These are phyloP conservation scores for Salix arbutifolia DNA, from an alignment of 345 rosid species.

Conservation along the genomic window DNA sequence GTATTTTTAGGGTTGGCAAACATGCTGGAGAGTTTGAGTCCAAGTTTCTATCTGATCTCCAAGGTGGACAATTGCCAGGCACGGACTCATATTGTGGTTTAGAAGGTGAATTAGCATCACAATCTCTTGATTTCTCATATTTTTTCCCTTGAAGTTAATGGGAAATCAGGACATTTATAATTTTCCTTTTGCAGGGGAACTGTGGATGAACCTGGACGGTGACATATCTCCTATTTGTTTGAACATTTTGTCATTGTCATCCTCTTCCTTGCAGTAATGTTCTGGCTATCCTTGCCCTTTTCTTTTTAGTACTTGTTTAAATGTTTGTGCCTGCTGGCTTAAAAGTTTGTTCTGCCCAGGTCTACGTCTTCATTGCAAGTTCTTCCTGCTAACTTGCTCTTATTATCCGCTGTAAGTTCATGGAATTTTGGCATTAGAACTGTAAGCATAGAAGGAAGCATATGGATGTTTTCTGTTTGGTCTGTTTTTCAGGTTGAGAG, in stretches of 20 bases:
- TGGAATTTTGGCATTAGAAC: constrained; percentile 17
- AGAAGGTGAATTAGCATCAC: constrained; percentile 47
- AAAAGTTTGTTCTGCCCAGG: constrained; percentile 38
- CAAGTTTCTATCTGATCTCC: constrained; percentile 62
- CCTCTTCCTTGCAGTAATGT: constrained; percentile 56
- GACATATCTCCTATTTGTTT: constrained; percentile 76
- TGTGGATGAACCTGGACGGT: constrained; percentile 94
- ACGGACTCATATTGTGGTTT: constrained; percentile 44
- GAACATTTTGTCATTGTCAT: constrained; percentile 64
- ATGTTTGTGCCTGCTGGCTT: constrained; percentile 13
- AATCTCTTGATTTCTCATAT: not conserved
- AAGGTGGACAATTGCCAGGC: constrained; percentile 46
- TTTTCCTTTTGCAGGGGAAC: constrained; percentile 53
- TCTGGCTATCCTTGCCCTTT: constrained; percentile 11
- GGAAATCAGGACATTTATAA: not conserved
- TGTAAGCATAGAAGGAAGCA: constrained; percentile 8
- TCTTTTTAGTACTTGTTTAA: constrained; percentile 10
- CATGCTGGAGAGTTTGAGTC: constrained; percentile 81
- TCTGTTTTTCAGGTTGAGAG: constrained; percentile 56
- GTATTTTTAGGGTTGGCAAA: constrained; percentile 56
- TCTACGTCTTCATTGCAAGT: constrained; percentile 48
- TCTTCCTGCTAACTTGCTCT: constrained; percentile 69
- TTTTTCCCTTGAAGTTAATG: constrained; percentile 11
- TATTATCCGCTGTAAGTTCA: constrained; percentile 70
- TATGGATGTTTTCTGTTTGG: not conserved